These are phyloP conservation scores for Phytophthora pluvialis DNA, from an alignment of 352 stramenopile genomes.

Conservation along the genomic window DNA sequence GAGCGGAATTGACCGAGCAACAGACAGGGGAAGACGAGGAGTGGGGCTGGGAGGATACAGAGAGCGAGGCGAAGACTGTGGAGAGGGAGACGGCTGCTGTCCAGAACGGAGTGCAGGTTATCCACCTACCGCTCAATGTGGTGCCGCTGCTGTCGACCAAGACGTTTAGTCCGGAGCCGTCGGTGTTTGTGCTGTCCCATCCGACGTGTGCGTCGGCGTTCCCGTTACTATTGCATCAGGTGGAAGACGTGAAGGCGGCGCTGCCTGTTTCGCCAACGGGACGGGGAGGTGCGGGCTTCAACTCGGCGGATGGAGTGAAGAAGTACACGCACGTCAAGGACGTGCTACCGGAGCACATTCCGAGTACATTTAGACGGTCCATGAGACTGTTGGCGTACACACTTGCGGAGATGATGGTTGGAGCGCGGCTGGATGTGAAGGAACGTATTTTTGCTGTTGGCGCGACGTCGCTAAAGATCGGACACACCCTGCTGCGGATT, in stretches of 20 bases:
- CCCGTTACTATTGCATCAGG: conserved; percentile 70
- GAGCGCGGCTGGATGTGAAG: conserved; percentile 61
- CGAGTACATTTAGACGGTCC: conserved; percentile 57
- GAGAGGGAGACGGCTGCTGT: not conserved
- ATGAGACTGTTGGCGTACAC: conserved; percentile 74
- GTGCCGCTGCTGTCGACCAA: conserved; percentile 60
- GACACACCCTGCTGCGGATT: conserved; percentile 74
- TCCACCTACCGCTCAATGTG: conserved; percentile 66
- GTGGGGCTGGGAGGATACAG: conserved; percentile 61
- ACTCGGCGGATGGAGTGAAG: conserved; percentile 10
- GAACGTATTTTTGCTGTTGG: conserved; percentile 78
- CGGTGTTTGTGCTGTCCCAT: conserved; percentile 77
- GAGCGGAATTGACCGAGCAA: conserved; percentile 15
- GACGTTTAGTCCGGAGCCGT: conserved; percentile 48
- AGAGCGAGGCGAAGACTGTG: conserved; percentile 1
- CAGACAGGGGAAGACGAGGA: conserved; percentile 33
- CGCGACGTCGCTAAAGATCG: conserved; percentile 78
- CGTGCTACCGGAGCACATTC: conserved; percentile 72
- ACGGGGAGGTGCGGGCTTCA: conserved; percentile 8
- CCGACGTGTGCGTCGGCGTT: conserved; percentile 72
- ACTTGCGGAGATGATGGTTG: conserved; percentile 60
- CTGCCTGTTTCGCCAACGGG: conserved; percentile 14
- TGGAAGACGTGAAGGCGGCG: conserved; percentile 21
- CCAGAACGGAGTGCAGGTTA: conserved; percentile 41
- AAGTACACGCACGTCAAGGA: conserved; percentile 71